Percentiles rank a stretch among this genome's conserved stretches.
Conservation (phyloP, 2,329 filamentous ascomycete species). For the Ambrosiella cleistominuta region DNA sequence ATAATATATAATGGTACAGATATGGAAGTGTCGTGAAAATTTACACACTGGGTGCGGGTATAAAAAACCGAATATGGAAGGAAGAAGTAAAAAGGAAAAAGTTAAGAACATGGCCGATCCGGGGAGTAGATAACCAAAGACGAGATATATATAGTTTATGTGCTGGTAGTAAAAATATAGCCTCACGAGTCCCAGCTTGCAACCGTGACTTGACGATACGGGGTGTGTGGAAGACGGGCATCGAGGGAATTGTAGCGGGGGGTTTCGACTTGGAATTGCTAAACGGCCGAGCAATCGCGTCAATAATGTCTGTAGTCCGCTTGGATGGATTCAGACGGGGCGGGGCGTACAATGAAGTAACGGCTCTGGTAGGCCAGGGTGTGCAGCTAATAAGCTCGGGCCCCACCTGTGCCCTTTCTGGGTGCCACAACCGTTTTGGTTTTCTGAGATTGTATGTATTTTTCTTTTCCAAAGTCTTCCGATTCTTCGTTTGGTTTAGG, state of each 20-base stretch:
- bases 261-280: background rate
- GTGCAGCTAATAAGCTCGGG: background rate
- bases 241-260: background rate
- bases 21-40: background rate
- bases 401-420: background rate
- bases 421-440: background rate
- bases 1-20: constrained; percentile 1
- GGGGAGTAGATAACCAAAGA: background rate
- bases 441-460: background rate
- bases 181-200: background rate
- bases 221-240: background rate
- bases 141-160: background rate
- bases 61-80: background rate
- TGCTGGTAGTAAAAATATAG: background rate
- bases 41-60: background rate
- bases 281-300: constrained; percentile 2
- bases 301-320: background rate
- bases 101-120: background rate
- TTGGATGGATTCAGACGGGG: background rate
- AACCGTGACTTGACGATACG: background rate
- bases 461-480: background rate
- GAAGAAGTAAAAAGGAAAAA: background rate
- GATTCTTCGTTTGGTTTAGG: background rate
- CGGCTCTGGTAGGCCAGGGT: background rate
- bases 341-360: background rate